Percentiles rank a stretch among this genome's conserved stretches.
Conservation (phyloP, 495 filamentous ascomycete species). For the Penicillium maclennaniae region DNA sequence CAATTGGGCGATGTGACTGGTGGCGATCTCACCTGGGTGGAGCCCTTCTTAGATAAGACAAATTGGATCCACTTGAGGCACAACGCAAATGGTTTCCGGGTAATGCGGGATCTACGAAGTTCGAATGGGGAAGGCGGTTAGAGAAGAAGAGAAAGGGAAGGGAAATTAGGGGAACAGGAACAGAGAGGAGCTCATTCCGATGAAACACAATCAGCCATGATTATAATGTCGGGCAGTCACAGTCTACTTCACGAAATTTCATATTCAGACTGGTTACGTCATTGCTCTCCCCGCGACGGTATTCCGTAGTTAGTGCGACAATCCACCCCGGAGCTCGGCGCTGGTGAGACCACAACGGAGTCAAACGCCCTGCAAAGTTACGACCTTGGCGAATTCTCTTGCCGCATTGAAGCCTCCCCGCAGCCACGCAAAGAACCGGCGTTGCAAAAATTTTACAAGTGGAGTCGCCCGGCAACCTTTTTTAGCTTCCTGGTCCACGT, state of each 20-base stretch:
- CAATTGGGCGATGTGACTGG: slow-evolving; percentile 9
- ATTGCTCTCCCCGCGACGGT: background rate
- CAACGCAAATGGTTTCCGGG: background rate
- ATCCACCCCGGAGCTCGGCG: background rate
- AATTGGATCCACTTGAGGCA: slow-evolving; percentile 1
- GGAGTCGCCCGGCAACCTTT: background rate
- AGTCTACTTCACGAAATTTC: too few relatives aligned
- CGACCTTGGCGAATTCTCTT: background rate
- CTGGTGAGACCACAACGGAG: background rate
- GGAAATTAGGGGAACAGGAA: too few relatives aligned
- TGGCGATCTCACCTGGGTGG: slow-evolving; percentile 4
- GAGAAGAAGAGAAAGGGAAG: background rate
- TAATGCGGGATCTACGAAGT: background rate
- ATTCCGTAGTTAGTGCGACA: background rate
- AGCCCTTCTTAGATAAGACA: background rate
- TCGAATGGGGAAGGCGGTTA: background rate
- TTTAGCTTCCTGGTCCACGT: background rate
- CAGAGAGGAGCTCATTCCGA: too few relatives aligned
- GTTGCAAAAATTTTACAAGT: background rate
- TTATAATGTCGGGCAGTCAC: too few relatives aligned
- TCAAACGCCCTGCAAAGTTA: background rate
- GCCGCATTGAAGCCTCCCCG: background rate
- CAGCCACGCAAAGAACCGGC: background rate
- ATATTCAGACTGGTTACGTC: background rate
- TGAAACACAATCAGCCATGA: too few relatives aligned